Conservation (phyloP, 441 rosid species). For the Breynia disticha region DNA sequence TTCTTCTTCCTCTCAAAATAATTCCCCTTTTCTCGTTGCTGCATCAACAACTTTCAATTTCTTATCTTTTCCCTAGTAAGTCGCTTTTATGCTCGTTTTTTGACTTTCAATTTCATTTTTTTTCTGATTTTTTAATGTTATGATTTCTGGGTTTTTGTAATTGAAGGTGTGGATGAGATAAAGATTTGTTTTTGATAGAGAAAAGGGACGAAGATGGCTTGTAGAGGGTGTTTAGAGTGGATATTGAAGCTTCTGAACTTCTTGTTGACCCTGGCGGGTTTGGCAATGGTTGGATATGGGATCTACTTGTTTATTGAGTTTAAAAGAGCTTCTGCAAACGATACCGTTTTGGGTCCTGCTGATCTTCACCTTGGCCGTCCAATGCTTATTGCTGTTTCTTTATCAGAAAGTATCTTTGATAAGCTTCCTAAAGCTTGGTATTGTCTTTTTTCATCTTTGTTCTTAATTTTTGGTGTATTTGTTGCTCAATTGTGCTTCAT, state of each 20-base stretch:
- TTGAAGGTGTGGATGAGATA: too few relatives aligned
- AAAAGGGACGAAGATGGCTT: slow-evolving; percentile 41
- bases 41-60: too few relatives aligned
- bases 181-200: too few relatives aligned
- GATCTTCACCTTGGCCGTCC: slow-evolving; percentile 76
- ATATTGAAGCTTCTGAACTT: slow-evolving; percentile 78
- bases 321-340: slow-evolving; percentile 28
- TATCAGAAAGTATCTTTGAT: slow-evolving; percentile 42
- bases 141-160: too few relatives aligned
- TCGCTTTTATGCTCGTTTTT: too few relatives aligned
- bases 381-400: slow-evolving; percentile 60
- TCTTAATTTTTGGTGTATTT: neutral
- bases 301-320: slow-evolving; percentile 89
- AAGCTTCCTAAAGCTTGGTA: slow-evolving; percentile 89
- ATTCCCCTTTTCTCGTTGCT: too few relatives aligned
- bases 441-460: slow-evolving; percentile 1
- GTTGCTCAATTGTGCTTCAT: slow-evolving; percentile 1
- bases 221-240: slow-evolving; percentile 75
- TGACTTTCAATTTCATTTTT: too few relatives aligned
- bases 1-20: too few relatives aligned
- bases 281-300: slow-evolving; percentile 93
- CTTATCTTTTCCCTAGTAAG: too few relatives aligned
- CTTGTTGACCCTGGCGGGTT: slow-evolving; percentile 72
- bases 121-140: too few relatives aligned
- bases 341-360: slow-evolving; percentile 19